Evolutionary conservation across 805 yeast genomes (phyloP), one percentile per base, ranked within the genome.

Genomic region (Candida insectorum): DNA sequence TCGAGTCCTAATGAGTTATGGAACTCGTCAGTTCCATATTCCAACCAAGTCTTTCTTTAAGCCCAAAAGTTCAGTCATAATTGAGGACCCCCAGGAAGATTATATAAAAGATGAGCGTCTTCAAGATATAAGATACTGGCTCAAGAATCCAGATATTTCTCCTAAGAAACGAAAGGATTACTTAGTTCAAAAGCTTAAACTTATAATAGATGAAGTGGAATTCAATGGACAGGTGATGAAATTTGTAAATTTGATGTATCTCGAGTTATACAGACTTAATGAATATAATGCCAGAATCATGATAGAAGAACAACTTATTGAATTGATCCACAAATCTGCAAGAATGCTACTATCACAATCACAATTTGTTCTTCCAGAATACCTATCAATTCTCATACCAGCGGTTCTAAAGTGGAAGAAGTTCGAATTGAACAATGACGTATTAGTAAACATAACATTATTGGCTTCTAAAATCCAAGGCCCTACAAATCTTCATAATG

Each of bases 381-480:
- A 44, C 43, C 39, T 62, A 39, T 48, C 57, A 1, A 28, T 49
- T 2, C 26, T 61, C 21, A 52, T 60, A 2, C 46, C 40, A 20
- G 31, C 41, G 14, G 41, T 56, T 17, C 33, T 54, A 15, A 36
- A 41, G 28, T 31, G 44, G 6, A 24, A 38, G 4, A 15, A n/a
- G n/a, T n/a, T 35, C 8, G 28, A 24, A 2, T 15, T 52, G 4
- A 47, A 61, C 2, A 33, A 52, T 1, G 35, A 37, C 12, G 33
- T 52, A 3, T 41, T 60, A 27, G 57, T 55, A 1, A 43, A 46
- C 18, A 41, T 62, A 0, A 49, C 58, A 5, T 58, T 53, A 6
- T 40, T 65, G 34, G 65, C 59, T 3, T 35, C 58, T 3, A 34
- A 34, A 19, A n/a, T 45, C 7, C 25, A 27, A 13, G 9, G 6